Evolutionary conservation across 73 alveolate genomes (phyloP).

Genomic region (Uronychia setigera): DNA sequence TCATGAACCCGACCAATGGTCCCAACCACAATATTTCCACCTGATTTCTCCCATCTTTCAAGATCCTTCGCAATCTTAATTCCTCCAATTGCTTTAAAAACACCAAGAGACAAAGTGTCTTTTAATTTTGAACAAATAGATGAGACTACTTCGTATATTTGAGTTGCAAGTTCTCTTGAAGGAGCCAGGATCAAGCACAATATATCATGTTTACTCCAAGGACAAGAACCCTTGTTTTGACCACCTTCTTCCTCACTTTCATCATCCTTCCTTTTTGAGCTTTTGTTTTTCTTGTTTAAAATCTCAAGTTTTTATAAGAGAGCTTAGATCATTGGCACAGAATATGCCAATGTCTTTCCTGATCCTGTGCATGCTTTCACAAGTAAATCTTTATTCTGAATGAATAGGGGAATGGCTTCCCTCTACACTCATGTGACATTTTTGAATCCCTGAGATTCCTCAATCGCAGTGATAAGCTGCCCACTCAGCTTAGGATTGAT

Average conservation of each 20-base stretch:
- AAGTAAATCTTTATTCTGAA: constrained; percentile 82
- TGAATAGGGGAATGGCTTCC: constrained; percentile 77
- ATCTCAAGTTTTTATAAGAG: constrained; percentile 61
- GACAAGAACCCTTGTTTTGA: constrained; percentile 20
- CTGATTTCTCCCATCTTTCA: constrained; percentile 71
- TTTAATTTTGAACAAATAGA: constrained; percentile 15
- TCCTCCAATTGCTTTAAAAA: constrained; percentile 86
- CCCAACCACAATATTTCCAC: constrained; percentile 95
- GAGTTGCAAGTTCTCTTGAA: constrained; percentile 96
- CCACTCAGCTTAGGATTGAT: no score
- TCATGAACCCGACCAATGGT: constrained; percentile 98
- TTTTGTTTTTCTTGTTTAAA: constrained; percentile 43
- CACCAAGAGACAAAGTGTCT: constrained; percentile 19
- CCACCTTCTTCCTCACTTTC: constrained; percentile 43
- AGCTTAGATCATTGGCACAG: constrained; percentile 92
- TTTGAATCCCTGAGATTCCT: constrained; percentile 39
- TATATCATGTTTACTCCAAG: constrained; percentile 32
- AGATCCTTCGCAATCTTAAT: constrained; percentile 84
- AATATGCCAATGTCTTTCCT: constrained; percentile 97
- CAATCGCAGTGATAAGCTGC: constrained; percentile 2
- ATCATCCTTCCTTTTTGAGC: constrained; percentile 41
- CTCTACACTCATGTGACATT: constrained; percentile 79
- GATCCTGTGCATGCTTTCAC: constrained; percentile 98
- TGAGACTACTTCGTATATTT: constrained; percentile 90
- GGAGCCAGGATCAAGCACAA: constrained; percentile 96